Conservation (phyloP, 495 filamentous ascomycete genomes). For the Hypoxylon crocopeplum region DNA sequence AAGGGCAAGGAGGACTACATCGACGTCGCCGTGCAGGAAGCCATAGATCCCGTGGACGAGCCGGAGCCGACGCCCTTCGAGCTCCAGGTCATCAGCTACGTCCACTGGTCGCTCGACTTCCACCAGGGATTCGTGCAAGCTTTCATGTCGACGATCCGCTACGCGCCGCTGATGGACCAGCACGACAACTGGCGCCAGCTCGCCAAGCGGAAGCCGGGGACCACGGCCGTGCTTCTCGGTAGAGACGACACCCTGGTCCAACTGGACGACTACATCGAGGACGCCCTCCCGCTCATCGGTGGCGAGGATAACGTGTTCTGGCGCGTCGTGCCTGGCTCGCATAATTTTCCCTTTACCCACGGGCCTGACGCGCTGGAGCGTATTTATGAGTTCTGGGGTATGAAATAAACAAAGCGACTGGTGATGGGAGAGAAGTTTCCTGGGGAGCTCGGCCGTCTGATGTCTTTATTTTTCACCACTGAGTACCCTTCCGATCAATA, state of each 20-base stretch:
- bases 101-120: constrained; percentile 62
- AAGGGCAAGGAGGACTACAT: constrained; percentile 40
- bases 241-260: constrained; percentile 57
- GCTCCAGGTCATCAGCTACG: constrained; percentile 51
- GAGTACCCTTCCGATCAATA: too few relatives aligned
- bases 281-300: constrained; percentile 48
- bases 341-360: constrained; percentile 60
- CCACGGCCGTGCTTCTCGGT: constrained; percentile 58
- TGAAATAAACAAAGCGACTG: constrained; percentile 3
- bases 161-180: constrained; percentile 63
- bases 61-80: constrained; percentile 40
- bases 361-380: constrained; percentile 44
- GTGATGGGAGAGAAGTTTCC: background rate
- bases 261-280: constrained; percentile 42
- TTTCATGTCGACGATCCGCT: constrained; percentile 61
- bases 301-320: constrained; percentile 49
- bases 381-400: constrained; percentile 51
- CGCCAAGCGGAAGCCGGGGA: constrained; percentile 47
- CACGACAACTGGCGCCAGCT: constrained; percentile 56
- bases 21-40: constrained; percentile 38
- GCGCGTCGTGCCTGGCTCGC: constrained; percentile 52
- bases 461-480: too few relatives aligned
- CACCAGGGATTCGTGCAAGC: constrained; percentile 63
- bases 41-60: constrained; percentile 22
- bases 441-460: too few relatives aligned